Evolutionary conservation across 2,329 filamentous ascomycete genomes (phyloP).

Genomic region (Colletotrichum higginsianum): DNA sequence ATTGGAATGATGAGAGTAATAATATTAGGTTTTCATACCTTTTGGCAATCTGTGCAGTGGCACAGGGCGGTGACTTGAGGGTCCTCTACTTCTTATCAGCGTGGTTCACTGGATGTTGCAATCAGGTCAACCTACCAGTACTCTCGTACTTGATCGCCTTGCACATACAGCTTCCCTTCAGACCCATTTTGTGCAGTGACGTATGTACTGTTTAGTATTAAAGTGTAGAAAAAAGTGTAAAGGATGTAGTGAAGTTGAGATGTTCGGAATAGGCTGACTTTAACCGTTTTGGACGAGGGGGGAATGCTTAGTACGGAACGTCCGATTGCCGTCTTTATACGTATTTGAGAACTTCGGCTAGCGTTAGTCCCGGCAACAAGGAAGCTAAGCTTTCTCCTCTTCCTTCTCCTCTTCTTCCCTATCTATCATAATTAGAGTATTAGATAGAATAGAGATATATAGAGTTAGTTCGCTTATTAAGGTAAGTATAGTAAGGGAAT

Average conservation of each 20-base stretch:
- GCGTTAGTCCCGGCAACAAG: slow-evolving; percentile 20
- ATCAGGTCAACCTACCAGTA: slow-evolving; percentile 44
- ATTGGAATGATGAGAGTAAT: background rate
- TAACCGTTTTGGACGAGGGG: too few species aligned
- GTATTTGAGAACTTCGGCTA: slow-evolving; percentile 37
- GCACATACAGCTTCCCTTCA: slow-evolving; percentile 55
- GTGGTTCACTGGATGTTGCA: background rate
- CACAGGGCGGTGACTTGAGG: slow-evolving; percentile 62
- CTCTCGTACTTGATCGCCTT: slow-evolving; percentile 53
- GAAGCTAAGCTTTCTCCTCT: slow-evolving; percentile 2
- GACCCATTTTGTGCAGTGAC: slow-evolving; percentile 28
- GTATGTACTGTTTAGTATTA: too few species aligned
- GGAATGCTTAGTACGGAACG: background rate
- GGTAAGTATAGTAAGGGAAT: too few species aligned
- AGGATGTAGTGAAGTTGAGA: too few species aligned
- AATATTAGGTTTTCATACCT: slow-evolving; percentile 52
- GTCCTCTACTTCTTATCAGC: slow-evolving; percentile 52
- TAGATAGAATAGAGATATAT: too few species aligned
- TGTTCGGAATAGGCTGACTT: background rate
- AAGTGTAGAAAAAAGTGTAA: too few species aligned
- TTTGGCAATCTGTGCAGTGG: slow-evolving; percentile 69
- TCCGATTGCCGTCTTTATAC: slow-evolving; percentile 22
- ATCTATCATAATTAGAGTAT: too few species aligned
- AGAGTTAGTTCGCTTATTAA: too few species aligned
- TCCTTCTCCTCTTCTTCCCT: background rate